Percentiles rank a stretch among this genome's conserved stretches.
phyloP scores from a whole-genome alignment of 202 grass and related monocot species.

The Carex sylvatica region DNA sequence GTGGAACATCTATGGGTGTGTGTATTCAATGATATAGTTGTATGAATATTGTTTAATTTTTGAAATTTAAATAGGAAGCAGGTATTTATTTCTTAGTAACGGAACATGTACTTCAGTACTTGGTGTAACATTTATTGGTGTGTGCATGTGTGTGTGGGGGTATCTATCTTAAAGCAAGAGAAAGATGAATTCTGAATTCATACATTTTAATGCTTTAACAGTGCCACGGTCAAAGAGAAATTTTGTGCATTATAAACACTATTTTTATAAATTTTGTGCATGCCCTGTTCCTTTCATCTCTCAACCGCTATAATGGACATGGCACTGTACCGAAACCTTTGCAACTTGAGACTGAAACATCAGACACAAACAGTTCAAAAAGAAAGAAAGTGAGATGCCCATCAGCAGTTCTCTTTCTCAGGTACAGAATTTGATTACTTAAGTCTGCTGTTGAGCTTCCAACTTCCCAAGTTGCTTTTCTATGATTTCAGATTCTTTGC shows the following conservation, averaged over 20 bases:
- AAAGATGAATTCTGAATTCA: background rate
- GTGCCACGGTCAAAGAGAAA: background rate
- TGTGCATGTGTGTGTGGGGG: background rate
- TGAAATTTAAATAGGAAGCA: background rate
- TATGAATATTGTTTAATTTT: background rate
- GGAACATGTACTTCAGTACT: background rate
- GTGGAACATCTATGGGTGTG: background rate
- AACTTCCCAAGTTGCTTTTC: constrained; percentile 18
- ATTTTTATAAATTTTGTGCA: background rate
- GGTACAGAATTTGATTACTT: constrained; percentile 19
- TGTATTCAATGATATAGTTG: background rate
- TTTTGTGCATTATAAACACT: background rate
- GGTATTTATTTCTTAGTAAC: constrained; percentile 3
- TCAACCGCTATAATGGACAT: constrained; percentile 8
- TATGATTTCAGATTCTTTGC: constrained; percentile 28
- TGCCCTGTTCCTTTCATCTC: background rate
- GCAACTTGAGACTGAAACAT: background rate
- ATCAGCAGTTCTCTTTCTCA: constrained; percentile 14
- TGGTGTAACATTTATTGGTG: background rate
- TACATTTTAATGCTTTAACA: background rate
- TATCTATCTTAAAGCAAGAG: background rate
- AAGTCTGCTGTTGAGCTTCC: constrained; percentile 19
- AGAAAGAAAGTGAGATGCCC: constrained; percentile 21
- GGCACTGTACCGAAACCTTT: background rate
- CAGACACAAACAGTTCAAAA: background rate